phyloP scores from a whole-genome alignment of 2,329 filamentous ascomycete species.

The Calonectria pseudoreteaudii region DNA sequence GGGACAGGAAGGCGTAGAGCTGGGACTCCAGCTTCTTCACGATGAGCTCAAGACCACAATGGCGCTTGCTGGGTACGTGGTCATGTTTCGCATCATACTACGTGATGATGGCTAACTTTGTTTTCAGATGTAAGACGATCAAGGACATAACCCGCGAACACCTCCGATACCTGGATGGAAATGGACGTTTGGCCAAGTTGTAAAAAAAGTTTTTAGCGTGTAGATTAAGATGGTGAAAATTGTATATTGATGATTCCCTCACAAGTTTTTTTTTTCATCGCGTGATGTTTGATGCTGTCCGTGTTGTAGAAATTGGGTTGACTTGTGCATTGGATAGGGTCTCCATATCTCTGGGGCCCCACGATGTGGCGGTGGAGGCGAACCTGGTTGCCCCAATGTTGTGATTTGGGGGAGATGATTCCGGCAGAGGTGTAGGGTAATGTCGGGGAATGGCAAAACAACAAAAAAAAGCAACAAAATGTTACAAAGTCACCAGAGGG shows the following conservation, averaged over 20 bases:
- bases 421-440: not conserved
- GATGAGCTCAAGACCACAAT: conserved; percentile 42
- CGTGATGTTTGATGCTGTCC: too few species aligned
- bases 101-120: not conserved
- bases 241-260: not conserved
- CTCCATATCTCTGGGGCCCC: not conserved
- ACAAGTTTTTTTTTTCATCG: not conserved
- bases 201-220: not conserved
- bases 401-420: not conserved
- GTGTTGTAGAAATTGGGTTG: not conserved
- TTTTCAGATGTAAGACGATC: conserved; percentile 30
- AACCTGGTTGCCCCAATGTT: not conserved
- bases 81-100: not conserved
- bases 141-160: conserved; percentile 38
- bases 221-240: not conserved
- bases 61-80: conserved; percentile 37
- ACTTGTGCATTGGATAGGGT: not conserved
- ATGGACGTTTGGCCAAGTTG: conserved; percentile 32
- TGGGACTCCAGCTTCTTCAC: conserved; percentile 51
- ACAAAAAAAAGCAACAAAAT: not conserved
- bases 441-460: not conserved
- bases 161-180: conserved; percentile 28
- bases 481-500: not conserved
- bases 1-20: conserved; percentile 43
- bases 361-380: not conserved